These are phyloP conservation scores for Solanum stenotomum DNA, from an alignment of 257 asterid genomes.

Conservation along the genomic window DNA sequence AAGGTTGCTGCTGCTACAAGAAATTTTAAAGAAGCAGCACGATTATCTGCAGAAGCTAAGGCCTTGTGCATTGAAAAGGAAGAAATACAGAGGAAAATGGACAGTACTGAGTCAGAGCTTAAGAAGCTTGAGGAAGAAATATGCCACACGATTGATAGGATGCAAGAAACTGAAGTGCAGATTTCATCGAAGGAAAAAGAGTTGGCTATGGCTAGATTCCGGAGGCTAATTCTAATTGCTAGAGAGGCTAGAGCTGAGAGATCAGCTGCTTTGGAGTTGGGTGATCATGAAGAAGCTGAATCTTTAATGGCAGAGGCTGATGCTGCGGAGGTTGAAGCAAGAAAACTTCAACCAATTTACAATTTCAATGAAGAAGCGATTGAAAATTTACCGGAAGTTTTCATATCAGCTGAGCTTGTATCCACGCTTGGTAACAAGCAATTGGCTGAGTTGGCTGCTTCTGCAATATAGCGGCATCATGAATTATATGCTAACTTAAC, in stretches of 20 bases:
- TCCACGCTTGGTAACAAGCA: conserved; percentile 28
- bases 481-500: neutral
- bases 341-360: conserved; percentile 18
- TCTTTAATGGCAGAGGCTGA: conserved; percentile 28
- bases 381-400: conserved; percentile 9
- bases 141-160: conserved; percentile 8
- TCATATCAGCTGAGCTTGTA: conserved; percentile 31
- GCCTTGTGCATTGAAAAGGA: conserved; percentile 25
- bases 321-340: conserved; percentile 34
- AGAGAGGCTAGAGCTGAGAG: conserved; percentile 30
- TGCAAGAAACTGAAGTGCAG: conserved; percentile 28
- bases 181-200: conserved; percentile 23
- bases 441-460: conserved; percentile 16
- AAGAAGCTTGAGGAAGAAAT: conserved; percentile 29
- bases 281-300: conserved; percentile 37
- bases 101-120: conserved; percentile 12
- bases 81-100: conserved; percentile 16
- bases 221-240: conserved; percentile 25
- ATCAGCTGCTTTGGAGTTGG: conserved; percentile 34
- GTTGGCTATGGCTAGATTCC: conserved; percentile 25
- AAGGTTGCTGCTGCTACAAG: conserved; percentile 41
- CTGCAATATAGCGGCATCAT: conserved; percentile 6
- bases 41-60: conserved; percentile 34
- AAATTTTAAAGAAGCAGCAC: conserved; percentile 45
- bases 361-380: conserved; percentile 20